Conservation (phyloP, 139 green algal genomes). For the Yamagishiella unicocca region DNA sequence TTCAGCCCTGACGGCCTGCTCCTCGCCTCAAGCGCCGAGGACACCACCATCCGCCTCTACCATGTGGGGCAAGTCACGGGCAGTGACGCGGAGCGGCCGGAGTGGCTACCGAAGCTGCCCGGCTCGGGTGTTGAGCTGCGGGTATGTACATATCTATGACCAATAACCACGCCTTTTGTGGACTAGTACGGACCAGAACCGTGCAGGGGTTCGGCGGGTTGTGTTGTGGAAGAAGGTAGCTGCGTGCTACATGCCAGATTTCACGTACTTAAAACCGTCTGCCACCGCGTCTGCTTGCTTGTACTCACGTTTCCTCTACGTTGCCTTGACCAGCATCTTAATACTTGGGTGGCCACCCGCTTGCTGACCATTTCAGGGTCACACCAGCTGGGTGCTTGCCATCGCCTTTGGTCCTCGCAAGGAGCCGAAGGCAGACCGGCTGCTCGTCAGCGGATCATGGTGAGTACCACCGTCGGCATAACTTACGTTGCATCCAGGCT, state of each 20-base stretch:
- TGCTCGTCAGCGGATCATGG: conserved; percentile 18
- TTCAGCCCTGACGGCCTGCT: conserved; percentile 34
- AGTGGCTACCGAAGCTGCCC: conserved; percentile 29
- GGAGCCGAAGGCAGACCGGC: background rate
- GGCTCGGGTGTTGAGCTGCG: conserved; percentile 13
- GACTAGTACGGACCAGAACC: too few relatives aligned
- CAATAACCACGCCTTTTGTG: too few relatives aligned
- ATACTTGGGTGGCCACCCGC: too few relatives aligned
- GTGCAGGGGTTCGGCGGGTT: too few relatives aligned
- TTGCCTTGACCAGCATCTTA: too few relatives aligned
- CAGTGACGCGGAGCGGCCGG: background rate
- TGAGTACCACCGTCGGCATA: background rate
- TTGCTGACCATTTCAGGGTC: too few relatives aligned
- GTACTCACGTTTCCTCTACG: too few relatives aligned
- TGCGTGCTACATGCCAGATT: too few relatives aligned
- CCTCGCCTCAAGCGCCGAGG: conserved; percentile 24
- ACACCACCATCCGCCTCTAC: conserved; percentile 34
- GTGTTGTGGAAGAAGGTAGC: too few relatives aligned
- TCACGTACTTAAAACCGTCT: too few relatives aligned
- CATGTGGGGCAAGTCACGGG: conserved; percentile 23
- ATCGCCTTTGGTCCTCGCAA: conserved; percentile 12
- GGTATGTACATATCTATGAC: background rate
- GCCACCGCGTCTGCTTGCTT: too few relatives aligned
- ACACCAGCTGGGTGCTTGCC: conserved; percentile 36
- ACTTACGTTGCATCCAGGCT: too few relatives aligned